Evolutionary conservation across 129 eudicot species (phyloP).

Genomic region (Ambrosia trifida): DNA sequence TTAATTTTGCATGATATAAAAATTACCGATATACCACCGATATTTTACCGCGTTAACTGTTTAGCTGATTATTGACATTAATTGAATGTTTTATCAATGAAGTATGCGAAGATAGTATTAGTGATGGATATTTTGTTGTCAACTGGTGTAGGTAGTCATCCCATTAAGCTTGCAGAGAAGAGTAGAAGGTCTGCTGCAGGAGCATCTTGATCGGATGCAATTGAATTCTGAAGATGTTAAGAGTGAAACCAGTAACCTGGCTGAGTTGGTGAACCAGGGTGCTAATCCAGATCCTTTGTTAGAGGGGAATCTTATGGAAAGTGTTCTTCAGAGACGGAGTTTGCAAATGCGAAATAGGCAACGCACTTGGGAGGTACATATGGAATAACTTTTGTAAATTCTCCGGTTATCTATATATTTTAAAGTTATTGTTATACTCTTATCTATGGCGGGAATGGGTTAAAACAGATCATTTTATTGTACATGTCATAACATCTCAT

Average conservation of each 20-base stretch:
- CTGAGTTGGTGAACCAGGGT: constrained; percentile 44
- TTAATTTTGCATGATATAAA: too few species aligned
- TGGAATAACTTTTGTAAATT: not conserved
- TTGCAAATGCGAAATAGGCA: constrained; percentile 95
- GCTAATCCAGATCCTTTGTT: constrained; percentile 56
- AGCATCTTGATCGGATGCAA: constrained; percentile 79
- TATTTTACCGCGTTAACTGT: too few species aligned
- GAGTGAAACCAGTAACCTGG: constrained; percentile 30
- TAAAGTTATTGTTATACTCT: constrained; percentile 6
- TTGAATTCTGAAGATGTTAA: constrained; percentile 36
- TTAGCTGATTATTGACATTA: not conserved
- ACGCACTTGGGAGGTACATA: constrained; percentile 91
- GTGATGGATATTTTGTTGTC: constrained; percentile 24
- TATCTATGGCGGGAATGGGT: constrained; percentile 5
- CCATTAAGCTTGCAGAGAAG: constrained; percentile 96
- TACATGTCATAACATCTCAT: not conserved
- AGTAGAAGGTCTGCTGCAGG: constrained; percentile 92
- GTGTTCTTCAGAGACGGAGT: constrained; percentile 87
- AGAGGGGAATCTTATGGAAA: constrained; percentile 94
- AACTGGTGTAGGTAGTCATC: constrained; percentile 65
- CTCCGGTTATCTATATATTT: constrained; percentile 2
- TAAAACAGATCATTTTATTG: not conserved
- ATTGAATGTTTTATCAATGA: constrained; percentile 11
- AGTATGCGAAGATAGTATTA: constrained; percentile 13
- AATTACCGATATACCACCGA: too few species aligned